Evolutionary conservation across 169 alveolate species (phyloP), one percentile per base, ranked within the genome.

Genomic region (Plasmodium relictum): DNA sequence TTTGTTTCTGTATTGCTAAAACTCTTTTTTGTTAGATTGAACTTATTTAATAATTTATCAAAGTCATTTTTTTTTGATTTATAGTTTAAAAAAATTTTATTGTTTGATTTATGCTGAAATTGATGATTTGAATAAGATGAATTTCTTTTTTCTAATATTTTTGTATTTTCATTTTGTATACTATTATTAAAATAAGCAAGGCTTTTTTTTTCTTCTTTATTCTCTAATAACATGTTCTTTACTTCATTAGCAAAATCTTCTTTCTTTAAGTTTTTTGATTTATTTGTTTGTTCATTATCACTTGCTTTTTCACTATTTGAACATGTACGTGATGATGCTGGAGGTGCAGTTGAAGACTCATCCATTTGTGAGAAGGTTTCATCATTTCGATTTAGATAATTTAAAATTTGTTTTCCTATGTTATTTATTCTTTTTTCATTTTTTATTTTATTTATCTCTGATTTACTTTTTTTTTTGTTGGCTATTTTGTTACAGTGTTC

Each of bases 291-390:
- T 26, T 73, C 88, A 10, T 31, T 39, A 73, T 73, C 68, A 37
- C 65, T 58, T 42, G 22, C 31, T 63, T 7, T 12, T 22, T 73
- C 88, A 26, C 52, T 39, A 22, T 24, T 73, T 18, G 48, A 26
- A n/a, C 42, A 45, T 41, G 12, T n/a, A 6, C 37, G 54, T 22
- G 66, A 37, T 9, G 31, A 54, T 0, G 50, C 44, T 39, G 89
- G 45, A 7, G 89, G 48, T 39, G 37, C 74, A 42, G 76, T 78
- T 41, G 74, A 78, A 1, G 44, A 63, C n/a, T 44, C 61, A 20
- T 14, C 24, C 3, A 6, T 7, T 39, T 22, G 45, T 3, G 37
- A 18, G 44, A 24, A n/a, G 4, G 10, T 22, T 6, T 61, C 50
- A 31, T 26, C 16, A 20, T 14, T 6, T 24, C 24, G 8, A 18